Base-by-base conservation (phyloP, 495 filamentous ascomycete species). In the Aspergillus saccharolyticus region DNA sequence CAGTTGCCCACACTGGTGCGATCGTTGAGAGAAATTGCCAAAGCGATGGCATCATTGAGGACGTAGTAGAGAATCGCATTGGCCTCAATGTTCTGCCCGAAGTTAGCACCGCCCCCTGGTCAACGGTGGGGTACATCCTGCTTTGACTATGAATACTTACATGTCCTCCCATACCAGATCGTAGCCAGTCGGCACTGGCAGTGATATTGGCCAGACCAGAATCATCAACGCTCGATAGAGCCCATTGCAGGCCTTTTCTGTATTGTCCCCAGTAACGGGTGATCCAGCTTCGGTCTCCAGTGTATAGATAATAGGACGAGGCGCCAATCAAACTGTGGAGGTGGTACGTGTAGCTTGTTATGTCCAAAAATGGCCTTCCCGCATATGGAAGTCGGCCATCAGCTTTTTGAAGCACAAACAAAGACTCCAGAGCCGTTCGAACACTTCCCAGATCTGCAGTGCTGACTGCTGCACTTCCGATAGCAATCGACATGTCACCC, bases 261-360 rank as follows among this genome's bases (percentile, higher is more conserved):
- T 80, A 83, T 46, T 71, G 69, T 9, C 58, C 22, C 79, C 80
- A 83, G 58, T 77, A 73, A 4, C 59, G 47, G 24, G 53, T 56
- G n/a, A 82, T 59, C 63, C 78, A 83, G 14, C 60, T 53, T 16
- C 64, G 64, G 56, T 84, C 78, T 39, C 77, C 73, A 14, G 80
- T 80, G 61, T 74, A 81, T 9, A 78, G 73, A 57, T 80, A 71
- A 56, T 82, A 79, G 55, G 81, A 79, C 28, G 79, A 79, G 16
- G 76, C 74, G 4, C 78, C 80, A 43, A 82, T 77, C 62, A 85
- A 71, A 18, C 72, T 79, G 69, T 78, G 77, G 67, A 83, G 77
- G 61, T 84, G 81, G 62, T 85, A 85, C 1, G 82, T 83, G 60
- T 80, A 82, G 60, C 74, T 72, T 48, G 72, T 71, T 28, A 74